Base-by-base conservation (phyloP, 768 basidiomycete genomes). In the Paxillus involutus region DNA sequence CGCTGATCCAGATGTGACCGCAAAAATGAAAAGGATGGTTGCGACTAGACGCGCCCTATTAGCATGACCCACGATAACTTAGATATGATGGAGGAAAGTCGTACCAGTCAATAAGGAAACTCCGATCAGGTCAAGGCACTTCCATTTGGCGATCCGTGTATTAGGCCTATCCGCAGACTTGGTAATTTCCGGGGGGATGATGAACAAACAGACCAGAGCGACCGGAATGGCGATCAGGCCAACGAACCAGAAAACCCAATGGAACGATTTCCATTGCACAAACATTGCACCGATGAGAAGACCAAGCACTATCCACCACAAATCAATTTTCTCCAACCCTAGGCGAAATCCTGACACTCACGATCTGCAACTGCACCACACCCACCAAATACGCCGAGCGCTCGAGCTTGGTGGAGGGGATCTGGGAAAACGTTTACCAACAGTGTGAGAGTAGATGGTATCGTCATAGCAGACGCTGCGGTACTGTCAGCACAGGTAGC, bases 221-320 rank as follows among this genome's bases (percentile, higher is more conserved):
- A 76, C 65, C 16, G 68, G 59, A 6, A 71, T 48, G 37, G 71
- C 61, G 35, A 81, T 50, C 37, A 80, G 72, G 2, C 76, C 72
- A 32, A 73, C 65, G 55, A 77, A 73, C 63, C 76, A 81, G 62
- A 84, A 82, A 17, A 81, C 71, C 81, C 80, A 81, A 26, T 63
- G 72, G 69, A 77, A 83, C 11, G 75, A 72, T 2, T 67, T 66
- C 33, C 64, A 74, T 40, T 69, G 58, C 4, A 75, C 73, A 42
- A 80, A 70, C n/a, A 75, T 24, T 2, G 77, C 79, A 9, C 79
- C 79, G 13, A 78, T 69, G 26, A 77, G 51, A n/a, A 77, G 60
- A 1, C 78, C 77, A 41, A 74, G 53, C 5, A 77, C 76, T 78
- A 43, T 16, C 16, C 29, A 30, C 29, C 29, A 9, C 9, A 30